These are phyloP conservation scores for Pseudozyma tsukubaensis DNA, from an alignment of 1,284 basidiomycete species.

Conservation along the genomic window DNA sequence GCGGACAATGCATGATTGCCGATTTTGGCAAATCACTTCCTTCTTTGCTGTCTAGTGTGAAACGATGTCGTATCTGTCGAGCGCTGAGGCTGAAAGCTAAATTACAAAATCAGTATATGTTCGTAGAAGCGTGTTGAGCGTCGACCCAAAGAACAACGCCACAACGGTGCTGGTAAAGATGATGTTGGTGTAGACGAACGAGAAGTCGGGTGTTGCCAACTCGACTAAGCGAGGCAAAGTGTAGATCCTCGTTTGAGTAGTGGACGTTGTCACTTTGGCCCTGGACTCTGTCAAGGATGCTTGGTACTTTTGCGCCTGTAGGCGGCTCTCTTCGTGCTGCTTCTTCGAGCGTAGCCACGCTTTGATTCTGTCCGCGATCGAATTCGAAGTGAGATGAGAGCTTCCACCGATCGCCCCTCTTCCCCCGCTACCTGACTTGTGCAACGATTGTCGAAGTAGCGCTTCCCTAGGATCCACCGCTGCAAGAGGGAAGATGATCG, in stretches of 20 bases:
- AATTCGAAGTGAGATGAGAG: background rate
- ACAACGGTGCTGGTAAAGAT: slow-evolving; percentile 65
- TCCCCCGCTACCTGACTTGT: too few relatives aligned
- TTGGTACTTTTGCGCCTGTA: background rate
- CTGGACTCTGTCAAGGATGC: background rate
- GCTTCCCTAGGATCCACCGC: slow-evolving; percentile 11
- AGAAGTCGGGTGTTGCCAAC: slow-evolving; percentile 95
- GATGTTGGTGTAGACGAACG: slow-evolving; percentile 99
- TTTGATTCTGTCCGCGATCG: too few relatives aligned
- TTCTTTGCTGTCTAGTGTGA: too few relatives aligned
- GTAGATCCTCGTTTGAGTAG: slow-evolving; percentile 73
- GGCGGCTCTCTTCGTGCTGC: background rate
- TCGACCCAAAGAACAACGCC: slow-evolving; percentile 90
- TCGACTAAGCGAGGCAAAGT: slow-evolving; percentile 85
- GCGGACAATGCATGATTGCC: too few relatives aligned
- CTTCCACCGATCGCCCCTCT: too few relatives aligned
- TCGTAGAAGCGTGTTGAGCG: slow-evolving; percentile 87
- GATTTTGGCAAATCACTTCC: too few relatives aligned
- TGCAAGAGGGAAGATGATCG: slow-evolving; percentile 69
- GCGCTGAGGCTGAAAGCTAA: too few relatives aligned
- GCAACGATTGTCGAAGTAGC: background rate
- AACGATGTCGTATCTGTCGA: too few relatives aligned
- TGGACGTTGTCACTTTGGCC: slow-evolving; percentile 1
- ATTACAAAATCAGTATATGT: slow-evolving; percentile 73
- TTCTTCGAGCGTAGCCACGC: background rate